A percentile compares a stretch with the other conserved stretches of the same genome.
Conservation (phyloP, 805 yeast genomes). For the Kodamaea kaohsiungensis region DNA sequence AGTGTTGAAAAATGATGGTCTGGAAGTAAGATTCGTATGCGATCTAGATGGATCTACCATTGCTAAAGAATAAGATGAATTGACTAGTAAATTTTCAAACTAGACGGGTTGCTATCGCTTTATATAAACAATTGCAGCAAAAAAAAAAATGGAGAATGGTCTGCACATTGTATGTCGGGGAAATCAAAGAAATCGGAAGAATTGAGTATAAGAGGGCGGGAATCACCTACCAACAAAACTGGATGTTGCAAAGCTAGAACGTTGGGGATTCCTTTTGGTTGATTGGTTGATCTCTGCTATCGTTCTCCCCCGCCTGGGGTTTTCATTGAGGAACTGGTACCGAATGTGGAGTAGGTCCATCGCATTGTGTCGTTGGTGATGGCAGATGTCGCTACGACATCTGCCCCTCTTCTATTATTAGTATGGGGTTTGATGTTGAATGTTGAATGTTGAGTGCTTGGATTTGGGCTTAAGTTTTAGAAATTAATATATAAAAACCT, state of each 20-base stretch:
- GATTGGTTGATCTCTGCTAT: too few relatives aligned
- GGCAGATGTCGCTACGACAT: too few relatives aligned
- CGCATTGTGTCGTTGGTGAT: too few relatives aligned
- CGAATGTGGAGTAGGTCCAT: too few relatives aligned
- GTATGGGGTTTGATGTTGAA: too few relatives aligned
- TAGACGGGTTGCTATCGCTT: constrained; percentile 1
- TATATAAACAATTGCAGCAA: background rate
- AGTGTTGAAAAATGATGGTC: constrained; percentile 35
- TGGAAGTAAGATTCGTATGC: constrained; percentile 42
- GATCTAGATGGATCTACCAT: constrained; percentile 34
- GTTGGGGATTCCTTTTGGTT: background rate
- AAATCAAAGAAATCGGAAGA: background rate
- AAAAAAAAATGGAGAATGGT: background rate
- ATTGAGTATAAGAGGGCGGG: background rate
- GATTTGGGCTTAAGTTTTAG: too few relatives aligned
- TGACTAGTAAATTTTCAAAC: constrained; percentile 1
- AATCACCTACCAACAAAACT: background rate
- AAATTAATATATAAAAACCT: too few relatives aligned
- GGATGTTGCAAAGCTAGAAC: background rate
- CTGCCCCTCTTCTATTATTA: too few relatives aligned
- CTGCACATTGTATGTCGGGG: constrained; percentile 1
- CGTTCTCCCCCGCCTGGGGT: too few relatives aligned
- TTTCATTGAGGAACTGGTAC: too few relatives aligned
- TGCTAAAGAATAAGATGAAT: constrained; percentile 14
- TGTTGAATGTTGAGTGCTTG: too few relatives aligned